Conservation (phyloP, 495 filamentous ascomycete genomes). For the Zalerion maritima region DNA sequence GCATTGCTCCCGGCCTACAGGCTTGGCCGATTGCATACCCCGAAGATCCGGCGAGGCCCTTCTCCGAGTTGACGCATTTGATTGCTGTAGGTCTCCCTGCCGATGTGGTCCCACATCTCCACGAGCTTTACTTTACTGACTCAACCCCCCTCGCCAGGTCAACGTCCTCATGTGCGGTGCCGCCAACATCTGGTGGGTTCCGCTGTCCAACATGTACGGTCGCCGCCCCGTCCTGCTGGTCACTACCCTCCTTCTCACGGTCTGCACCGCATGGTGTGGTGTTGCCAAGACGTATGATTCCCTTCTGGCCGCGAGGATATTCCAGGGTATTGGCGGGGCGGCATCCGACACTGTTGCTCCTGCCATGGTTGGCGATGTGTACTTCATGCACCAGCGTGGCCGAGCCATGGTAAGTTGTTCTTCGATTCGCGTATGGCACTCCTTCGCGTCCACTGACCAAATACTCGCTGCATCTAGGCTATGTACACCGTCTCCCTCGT, state of each 20-base stretch:
- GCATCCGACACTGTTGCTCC: constrained; percentile 40
- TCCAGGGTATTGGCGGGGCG: constrained; percentile 38
- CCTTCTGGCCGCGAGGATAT: constrained; percentile 29
- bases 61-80: constrained; percentile 11
- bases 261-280: constrained; percentile 33
- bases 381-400: constrained; percentile 35
- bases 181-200: constrained; percentile 34
- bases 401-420: constrained; percentile 26
- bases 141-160: constrained; percentile 5
- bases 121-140: neutral
- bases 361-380: constrained; percentile 38
- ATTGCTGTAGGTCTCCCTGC: constrained; percentile 8
- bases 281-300: constrained; percentile 25
- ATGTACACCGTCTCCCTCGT: constrained; percentile 38
- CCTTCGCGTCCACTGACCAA: neutral
- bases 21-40: constrained; percentile 16
- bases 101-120: no score
- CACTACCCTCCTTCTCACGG: constrained; percentile 27
- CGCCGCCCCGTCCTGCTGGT: constrained; percentile 38
- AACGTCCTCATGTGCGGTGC: constrained; percentile 15
- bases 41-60: constrained; percentile 3
- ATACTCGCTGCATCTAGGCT: constrained; percentile 14
- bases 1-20: constrained; percentile 12
- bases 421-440: no score
- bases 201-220: constrained; percentile 40